Evolutionary conservation across 2,329 filamentous ascomycete genomes (phyloP).

Genomic region (Xylariaceae sp.): DNA sequence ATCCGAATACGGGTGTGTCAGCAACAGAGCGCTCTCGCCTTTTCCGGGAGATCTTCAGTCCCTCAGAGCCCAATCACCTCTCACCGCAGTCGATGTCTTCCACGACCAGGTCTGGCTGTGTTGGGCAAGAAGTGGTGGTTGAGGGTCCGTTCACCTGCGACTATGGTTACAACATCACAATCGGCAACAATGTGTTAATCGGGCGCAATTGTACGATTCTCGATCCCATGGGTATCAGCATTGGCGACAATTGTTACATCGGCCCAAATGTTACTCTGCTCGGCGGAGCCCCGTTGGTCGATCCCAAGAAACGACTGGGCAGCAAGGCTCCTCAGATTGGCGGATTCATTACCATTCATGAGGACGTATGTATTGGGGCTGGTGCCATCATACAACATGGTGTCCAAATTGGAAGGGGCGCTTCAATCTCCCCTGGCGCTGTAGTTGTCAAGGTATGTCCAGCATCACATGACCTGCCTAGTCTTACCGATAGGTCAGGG

Average conservation of each 20-base stretch:
- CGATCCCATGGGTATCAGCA: constrained; percentile 76
- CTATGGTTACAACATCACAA: constrained; percentile 90
- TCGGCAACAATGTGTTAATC: constrained; percentile 80
- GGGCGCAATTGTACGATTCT: constrained; percentile 79
- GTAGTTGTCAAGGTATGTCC: constrained; percentile 69
- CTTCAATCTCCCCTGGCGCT: constrained; percentile 74
- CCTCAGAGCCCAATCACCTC: constrained; percentile 50
- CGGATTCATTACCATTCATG: constrained; percentile 68
- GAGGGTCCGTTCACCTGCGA: constrained; percentile 89
- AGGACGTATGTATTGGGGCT: constrained; percentile 79
- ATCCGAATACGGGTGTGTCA: constrained; percentile 67
- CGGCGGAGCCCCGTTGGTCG: constrained; percentile 66
- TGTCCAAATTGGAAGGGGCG: constrained; percentile 72
- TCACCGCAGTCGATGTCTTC: constrained; percentile 51
- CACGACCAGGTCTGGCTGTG: constrained; percentile 51
- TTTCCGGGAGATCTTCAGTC: constrained; percentile 67
- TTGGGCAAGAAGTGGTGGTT: constrained; percentile 72
- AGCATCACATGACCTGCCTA: not conserved
- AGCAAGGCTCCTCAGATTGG: constrained; percentile 67
- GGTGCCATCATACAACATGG: constrained; percentile 73
- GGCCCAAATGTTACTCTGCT: constrained; percentile 85
- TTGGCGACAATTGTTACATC: constrained; percentile 72
- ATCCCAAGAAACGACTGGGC: constrained; percentile 68
- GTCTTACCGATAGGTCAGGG: not conserved
- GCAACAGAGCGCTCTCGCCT: constrained; percentile 61